Evolutionary conservation across 768 basidiomycete species (phyloP), one percentile per base, ranked within the genome.

Genomic region (Hemileccinum rubropunctum): DNA sequence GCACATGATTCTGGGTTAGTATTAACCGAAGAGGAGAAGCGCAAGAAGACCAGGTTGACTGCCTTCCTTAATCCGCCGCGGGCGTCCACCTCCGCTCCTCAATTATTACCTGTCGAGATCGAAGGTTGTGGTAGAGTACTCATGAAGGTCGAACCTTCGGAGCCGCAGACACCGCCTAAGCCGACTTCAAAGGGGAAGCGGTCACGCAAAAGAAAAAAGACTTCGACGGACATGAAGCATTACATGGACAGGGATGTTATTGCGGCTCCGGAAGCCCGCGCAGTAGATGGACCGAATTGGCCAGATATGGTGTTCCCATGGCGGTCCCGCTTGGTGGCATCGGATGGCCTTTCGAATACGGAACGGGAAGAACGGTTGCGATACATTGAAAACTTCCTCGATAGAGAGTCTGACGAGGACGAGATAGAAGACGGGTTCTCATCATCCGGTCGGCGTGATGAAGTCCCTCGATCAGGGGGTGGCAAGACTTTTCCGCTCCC

Each of bases 261-360:
- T 39, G 47, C 56, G 41, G 59, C 55, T 36, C 47, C 55, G 44
- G 58, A 62, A 17, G 74, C 74, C 33, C 67, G 67, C n/a, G 54
- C 61, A 5, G 42, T 62, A 2, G 76, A 79, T 32, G 77, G 69
- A 46, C 86, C 88, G 10, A 84, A 88, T 60, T 91, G 90, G 89
- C 84, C 84, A 7, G 90, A 92, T 58, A 56, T 73, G 8, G 82
- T 82, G 66, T 91, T 90, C 59, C 89, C 90, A 18, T 92, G 89
- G 90, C 78, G 77, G 42, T 62, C 84, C 55, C 73, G 83, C 47
- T 73, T 71, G n/a, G 74, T 80, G 53, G 78, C 84, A 62, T 75
- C 77, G 28, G 70, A 71, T 20, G 79, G 82, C 42, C 56, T 73
- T 40, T 73, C 74, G 20, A 78, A 76, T 58, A 74, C 75, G 27